Evolutionary conservation across 108 stramenopile species (phyloP).

Genomic region (Asterionellopsis glacialis): DNA sequence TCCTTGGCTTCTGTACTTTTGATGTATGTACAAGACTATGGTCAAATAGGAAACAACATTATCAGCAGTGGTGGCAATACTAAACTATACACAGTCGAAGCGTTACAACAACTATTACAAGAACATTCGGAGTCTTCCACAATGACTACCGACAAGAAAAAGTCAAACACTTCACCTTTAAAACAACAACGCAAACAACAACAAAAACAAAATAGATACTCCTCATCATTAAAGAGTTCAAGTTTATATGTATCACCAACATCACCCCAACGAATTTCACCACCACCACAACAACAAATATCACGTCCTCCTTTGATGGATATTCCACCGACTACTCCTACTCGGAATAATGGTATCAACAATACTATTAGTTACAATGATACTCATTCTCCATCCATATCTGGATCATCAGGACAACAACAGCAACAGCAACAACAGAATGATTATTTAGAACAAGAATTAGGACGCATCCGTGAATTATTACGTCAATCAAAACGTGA

Average conservation of each 20-base stretch:
- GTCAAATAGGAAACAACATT: too few relatives aligned
- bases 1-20: slow-evolving; percentile 53
- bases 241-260: neutral
- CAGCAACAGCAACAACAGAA: too few relatives aligned
- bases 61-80: too few relatives aligned
- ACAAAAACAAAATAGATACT: neutral
- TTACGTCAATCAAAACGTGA: neutral
- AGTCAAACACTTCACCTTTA: neutral
- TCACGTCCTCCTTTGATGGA: too few relatives aligned
- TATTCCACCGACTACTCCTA: too few relatives aligned
- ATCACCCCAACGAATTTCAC: slow-evolving; percentile 1
- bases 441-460: neutral
- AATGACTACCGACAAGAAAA: slow-evolving; percentile 7
- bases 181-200: neutral
- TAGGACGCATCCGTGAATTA: too few relatives aligned
- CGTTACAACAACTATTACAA: slow-evolving; percentile 32
- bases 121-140: slow-evolving; percentile 29
- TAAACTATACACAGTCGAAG: too few relatives aligned
- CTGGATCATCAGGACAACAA: too few relatives aligned
- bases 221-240: neutral
- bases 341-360: too few relatives aligned
- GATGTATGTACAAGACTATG: slow-evolving; percentile 17
- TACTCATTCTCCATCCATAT: too few relatives aligned
- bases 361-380: too few relatives aligned
- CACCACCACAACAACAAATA: neutral